phyloP scores from a whole-genome alignment of 371 early-diverging fungal genomes.

The Modicella reniformis region DNA sequence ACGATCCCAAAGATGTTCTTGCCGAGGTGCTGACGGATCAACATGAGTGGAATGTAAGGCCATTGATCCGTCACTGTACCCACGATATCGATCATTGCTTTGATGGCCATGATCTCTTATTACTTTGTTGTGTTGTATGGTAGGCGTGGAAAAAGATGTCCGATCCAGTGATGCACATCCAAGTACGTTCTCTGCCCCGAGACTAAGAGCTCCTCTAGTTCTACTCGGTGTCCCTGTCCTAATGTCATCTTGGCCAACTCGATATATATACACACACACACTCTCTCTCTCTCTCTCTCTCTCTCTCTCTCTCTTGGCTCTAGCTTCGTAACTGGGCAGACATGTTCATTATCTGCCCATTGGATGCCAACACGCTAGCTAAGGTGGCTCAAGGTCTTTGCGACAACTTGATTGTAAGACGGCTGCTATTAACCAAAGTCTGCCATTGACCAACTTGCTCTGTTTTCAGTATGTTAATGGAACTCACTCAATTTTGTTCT shows the following conservation, averaged over 20 bases:
- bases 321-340: conserved; percentile 96
- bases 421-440: too few relatives aligned
- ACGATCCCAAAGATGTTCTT: conserved; percentile 63
- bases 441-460: too few relatives aligned
- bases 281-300: background rate
- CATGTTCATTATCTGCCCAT: conserved; percentile 85
- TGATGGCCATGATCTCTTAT: background rate
- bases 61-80: too few relatives aligned
- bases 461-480: too few relatives aligned
- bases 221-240: too few relatives aligned
- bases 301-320: background rate
- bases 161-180: conserved; percentile 95
- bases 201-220: background rate
- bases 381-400: conserved; percentile 92
- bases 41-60: conserved; percentile 91
- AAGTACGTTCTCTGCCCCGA: conserved; percentile 59
- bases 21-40: conserved; percentile 76
- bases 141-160: conserved; percentile 81
- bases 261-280: too few relatives aligned
- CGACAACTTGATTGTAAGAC: conserved; percentile 91
- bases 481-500: background rate
- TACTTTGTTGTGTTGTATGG: background rate
- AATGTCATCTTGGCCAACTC: too few relatives aligned
- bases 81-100: conserved; percentile 1
- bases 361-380: conserved; percentile 94